A percentile compares a stretch with the other conserved stretches of the same genome.
phyloP scores from a whole-genome alignment of 441 rosid genomes.

The California macrophylla region DNA sequence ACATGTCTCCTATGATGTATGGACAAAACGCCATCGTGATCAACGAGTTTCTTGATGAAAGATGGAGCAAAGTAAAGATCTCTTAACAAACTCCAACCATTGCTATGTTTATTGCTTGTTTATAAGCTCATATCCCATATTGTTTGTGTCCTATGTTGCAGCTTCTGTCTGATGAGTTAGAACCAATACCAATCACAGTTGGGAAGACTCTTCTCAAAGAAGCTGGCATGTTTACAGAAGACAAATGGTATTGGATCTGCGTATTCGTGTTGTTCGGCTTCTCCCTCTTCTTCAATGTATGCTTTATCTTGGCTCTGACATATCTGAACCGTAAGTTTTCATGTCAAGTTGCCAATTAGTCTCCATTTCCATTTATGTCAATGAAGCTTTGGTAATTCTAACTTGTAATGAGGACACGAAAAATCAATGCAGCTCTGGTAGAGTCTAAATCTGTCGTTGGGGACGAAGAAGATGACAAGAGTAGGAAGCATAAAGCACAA shows the following conservation, averaged over 20 bases:
- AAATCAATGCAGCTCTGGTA: slow-evolving; percentile 42
- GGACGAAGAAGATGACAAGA: slow-evolving; percentile 33
- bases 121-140: background rate
- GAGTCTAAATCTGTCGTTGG: slow-evolving; percentile 36
- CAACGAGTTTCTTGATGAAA: slow-evolving; percentile 69
- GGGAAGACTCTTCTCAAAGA: slow-evolving; percentile 51
- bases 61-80: slow-evolving; percentile 56
- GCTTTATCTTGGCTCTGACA: slow-evolving; percentile 52
- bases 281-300: slow-evolving; percentile 59
- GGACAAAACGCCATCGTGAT: slow-evolving; percentile 79
- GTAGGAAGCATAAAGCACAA: slow-evolving; percentile 22
- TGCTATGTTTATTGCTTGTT: background rate
- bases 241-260: slow-evolving; percentile 72
- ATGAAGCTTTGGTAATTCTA: background rate
- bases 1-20: slow-evolving; percentile 79
- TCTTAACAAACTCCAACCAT: background rate
- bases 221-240: slow-evolving; percentile 51
- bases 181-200: slow-evolving; percentile 45
- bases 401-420: slow-evolving; percentile 14
- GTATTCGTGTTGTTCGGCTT: slow-evolving; percentile 57
- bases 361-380: background rate
- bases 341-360: too few species aligned
- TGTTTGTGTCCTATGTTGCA: slow-evolving; percentile 21
- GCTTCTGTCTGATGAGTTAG: slow-evolving; percentile 38
- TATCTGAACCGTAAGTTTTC: slow-evolving; percentile 58